These are phyloP conservation scores for Dendrothele bispora DNA, from an alignment of 768 basidiomycete genomes.

Conservation along the genomic window DNA sequence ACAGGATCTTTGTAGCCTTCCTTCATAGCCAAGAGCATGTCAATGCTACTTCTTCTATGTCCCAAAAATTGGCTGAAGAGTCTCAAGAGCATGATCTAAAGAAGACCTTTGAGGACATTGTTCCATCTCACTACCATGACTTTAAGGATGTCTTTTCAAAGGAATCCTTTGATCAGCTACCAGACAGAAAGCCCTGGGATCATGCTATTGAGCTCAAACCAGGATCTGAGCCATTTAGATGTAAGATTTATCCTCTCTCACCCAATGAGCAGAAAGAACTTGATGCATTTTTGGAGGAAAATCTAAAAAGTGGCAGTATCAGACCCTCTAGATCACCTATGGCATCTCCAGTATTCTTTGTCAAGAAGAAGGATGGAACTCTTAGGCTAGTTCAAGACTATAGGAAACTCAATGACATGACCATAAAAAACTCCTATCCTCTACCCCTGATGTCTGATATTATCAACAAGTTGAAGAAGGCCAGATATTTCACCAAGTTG, in stretches of 20 bases:
- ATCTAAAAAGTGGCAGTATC: constrained; percentile 23
- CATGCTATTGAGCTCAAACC: too few relatives aligned
- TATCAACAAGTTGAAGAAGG: constrained; percentile 21
- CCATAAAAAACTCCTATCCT: constrained; percentile 34
- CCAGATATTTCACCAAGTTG: constrained; percentile 31
- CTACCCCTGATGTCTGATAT: constrained; percentile 31
- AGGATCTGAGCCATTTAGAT: background rate
- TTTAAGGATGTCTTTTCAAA: background rate
- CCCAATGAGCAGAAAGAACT: too few relatives aligned
- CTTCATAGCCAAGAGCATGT: background rate
- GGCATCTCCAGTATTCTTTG: background rate
- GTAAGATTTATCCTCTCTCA: background rate
- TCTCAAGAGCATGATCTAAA: background rate
- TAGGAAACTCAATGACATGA: constrained; percentile 31
- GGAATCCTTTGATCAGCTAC: background rate
- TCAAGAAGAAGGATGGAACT: background rate
- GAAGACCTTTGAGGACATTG: background rate
- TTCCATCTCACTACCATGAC: background rate
- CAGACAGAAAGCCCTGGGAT: background rate
- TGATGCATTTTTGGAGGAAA: constrained; percentile 25
- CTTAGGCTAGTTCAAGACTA: constrained; percentile 31
- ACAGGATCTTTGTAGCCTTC: background rate
- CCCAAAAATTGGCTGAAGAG: background rate
- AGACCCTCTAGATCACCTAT: constrained; percentile 19
- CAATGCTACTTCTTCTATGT: background rate